These are phyloP conservation scores for Apophysomyces ossiformis DNA, from an alignment of 371 early-diverging fungal genomes.

Conservation along the genomic window DNA sequence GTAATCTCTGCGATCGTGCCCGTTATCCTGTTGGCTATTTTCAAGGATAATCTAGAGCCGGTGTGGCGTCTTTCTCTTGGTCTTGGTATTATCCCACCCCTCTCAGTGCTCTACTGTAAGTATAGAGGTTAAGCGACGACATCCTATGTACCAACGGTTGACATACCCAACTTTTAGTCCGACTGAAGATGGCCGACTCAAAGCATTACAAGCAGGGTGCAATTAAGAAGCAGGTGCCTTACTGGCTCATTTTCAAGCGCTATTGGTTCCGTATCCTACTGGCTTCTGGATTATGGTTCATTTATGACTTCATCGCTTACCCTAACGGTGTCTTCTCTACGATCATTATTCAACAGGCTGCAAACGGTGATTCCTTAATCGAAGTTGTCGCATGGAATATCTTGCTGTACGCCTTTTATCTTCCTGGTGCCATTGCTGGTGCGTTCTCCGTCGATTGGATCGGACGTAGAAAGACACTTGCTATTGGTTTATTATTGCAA, in stretches of 20 bases:
- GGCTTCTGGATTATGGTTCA: constrained; percentile 65
- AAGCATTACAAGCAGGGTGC: constrained; percentile 52
- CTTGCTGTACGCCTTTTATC: constrained; percentile 61
- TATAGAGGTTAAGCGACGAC: not conserved
- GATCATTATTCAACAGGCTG: constrained; percentile 56
- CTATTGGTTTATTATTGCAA: constrained; percentile 57
- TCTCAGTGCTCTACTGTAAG: constrained; percentile 64
- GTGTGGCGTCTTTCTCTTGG: constrained; percentile 64
- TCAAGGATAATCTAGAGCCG: constrained; percentile 52
- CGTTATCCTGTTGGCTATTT: constrained; percentile 51
- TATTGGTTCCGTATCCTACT: constrained; percentile 66
- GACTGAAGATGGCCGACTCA: constrained; percentile 62
- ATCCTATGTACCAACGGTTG: not conserved
- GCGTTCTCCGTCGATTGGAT: constrained; percentile 58
- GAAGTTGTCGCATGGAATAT: constrained; percentile 61
- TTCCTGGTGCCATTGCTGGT: constrained; percentile 62
- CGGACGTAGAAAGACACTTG: constrained; percentile 63
- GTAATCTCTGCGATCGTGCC: constrained; percentile 65
- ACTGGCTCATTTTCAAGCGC: constrained; percentile 56
- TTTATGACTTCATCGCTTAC: constrained; percentile 68
- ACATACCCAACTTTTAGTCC: constrained; percentile 32
- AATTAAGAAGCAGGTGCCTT: constrained; percentile 61
- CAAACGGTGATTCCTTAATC: constrained; percentile 42
- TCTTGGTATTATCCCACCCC: constrained; percentile 61
- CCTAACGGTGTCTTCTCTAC: constrained; percentile 61